Conservation (phyloP, 1,284 basidiomycete genomes). For the Fomitopsis betulina region DNA sequence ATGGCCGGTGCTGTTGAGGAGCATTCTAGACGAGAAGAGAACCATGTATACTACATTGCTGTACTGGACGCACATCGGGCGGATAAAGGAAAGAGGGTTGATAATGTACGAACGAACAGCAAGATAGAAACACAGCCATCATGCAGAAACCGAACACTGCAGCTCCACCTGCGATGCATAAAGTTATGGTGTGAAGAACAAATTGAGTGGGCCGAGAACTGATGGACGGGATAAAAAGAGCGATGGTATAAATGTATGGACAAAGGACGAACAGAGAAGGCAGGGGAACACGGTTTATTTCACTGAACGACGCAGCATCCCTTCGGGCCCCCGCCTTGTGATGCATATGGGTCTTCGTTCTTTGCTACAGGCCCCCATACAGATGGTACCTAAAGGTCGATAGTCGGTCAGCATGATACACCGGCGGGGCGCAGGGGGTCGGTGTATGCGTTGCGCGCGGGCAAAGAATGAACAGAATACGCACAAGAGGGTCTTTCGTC, state of each 20-base stretch:
- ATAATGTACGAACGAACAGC: background rate
- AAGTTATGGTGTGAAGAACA: background rate
- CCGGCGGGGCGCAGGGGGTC: background rate
- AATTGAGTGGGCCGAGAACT: background rate
- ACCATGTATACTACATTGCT: background rate
- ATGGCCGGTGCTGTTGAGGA: background rate
- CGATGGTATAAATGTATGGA: constrained; percentile 22
- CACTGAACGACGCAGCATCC: constrained; percentile 56
- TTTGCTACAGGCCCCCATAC: constrained; percentile 94
- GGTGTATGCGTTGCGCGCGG: background rate
- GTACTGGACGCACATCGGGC: background rate
- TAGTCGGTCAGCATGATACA: background rate
- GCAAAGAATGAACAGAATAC: constrained; percentile 4
- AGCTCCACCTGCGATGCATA: constrained; percentile 3
- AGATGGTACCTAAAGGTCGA: constrained; percentile 65
- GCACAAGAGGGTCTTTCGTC: constrained; percentile 22
- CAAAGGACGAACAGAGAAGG: constrained; percentile 3
- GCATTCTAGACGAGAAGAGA: background rate
- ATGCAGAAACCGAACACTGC: background rate
- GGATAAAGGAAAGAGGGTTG: background rate
- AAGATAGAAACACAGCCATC: constrained; percentile 1
- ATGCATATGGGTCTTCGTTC: constrained; percentile 85
- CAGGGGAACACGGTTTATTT: constrained; percentile 9
- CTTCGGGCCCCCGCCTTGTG: constrained; percentile 54
- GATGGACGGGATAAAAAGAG: constrained; percentile 18